Conservation (phyloP, 2,329 filamentous ascomycete genomes). For the Penicillium verrucosum region DNA sequence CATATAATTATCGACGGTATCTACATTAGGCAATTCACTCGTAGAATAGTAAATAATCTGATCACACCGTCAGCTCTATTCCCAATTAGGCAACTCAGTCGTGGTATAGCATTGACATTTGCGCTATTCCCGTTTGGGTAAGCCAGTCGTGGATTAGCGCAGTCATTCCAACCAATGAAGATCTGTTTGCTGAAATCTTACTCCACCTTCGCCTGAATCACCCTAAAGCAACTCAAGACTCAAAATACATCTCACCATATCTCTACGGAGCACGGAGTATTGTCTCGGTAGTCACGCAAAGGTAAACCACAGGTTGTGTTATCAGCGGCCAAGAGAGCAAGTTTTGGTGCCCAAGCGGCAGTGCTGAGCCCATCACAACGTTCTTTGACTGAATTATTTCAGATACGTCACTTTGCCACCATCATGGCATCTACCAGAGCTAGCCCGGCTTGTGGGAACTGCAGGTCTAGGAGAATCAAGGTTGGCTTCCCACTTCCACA, state of each 20-base stretch:
- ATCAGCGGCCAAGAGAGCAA: neutral
- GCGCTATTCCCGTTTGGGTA: neutral
- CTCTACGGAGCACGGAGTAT: no score
- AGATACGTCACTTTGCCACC: neutral
- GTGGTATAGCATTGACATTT: neutral
- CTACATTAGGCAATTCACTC: neutral
- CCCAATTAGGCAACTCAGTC: neutral
- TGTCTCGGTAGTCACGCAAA: neutral
- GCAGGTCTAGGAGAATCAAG: slow-evolving; percentile 1
- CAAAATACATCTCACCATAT: neutral
- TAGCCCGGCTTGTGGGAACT: slow-evolving; percentile 3
- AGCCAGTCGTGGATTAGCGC: slow-evolving; percentile 3
- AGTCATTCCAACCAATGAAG: neutral
- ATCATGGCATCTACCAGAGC: neutral
- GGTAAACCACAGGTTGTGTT: neutral
- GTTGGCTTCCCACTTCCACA: neutral
- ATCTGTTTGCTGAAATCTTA: neutral
- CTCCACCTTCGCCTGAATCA: neutral
- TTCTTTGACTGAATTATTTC: neutral
- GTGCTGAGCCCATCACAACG: neutral
- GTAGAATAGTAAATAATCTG: neutral
- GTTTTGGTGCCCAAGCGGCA: neutral
- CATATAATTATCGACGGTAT: neutral
- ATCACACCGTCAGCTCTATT: neutral
- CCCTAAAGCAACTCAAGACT: neutral